These are phyloP conservation scores for Penicillium paxilli DNA, from an alignment of 495 filamentous ascomycete genomes.

Conservation along the genomic window DNA sequence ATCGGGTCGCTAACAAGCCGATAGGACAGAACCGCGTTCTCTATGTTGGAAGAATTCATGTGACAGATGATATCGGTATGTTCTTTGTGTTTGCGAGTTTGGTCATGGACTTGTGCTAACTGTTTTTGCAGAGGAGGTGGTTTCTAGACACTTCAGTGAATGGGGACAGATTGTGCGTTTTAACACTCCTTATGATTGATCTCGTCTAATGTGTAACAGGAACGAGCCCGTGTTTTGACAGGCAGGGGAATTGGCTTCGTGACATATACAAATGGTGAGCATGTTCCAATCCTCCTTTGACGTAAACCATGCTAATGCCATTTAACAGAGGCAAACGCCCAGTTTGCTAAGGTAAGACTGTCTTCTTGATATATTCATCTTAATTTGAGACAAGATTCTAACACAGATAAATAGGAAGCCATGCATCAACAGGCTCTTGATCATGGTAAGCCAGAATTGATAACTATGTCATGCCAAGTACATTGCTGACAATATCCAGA, in stretches of 20 bases:
- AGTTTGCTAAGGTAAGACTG: constrained; percentile 56
- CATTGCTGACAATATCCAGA: constrained; percentile 12
- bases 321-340: constrained; percentile 65
- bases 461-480: neutral
- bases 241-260: constrained; percentile 87
- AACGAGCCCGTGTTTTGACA: constrained; percentile 88
- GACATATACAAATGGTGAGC: constrained; percentile 47
- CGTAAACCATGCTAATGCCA: constrained; percentile 40
- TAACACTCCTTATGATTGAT: neutral
- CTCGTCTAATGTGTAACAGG: constrained; percentile 24
- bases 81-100: neutral
- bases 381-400: neutral
- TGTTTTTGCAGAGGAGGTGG: constrained; percentile 70
- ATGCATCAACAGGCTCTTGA: constrained; percentile 89
- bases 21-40: constrained; percentile 81
- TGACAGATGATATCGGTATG: constrained; percentile 83
- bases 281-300: constrained; percentile 23
- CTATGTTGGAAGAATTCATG: constrained; percentile 90
- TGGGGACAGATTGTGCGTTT: neutral
- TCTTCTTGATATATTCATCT: neutral
- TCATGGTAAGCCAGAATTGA: constrained; percentile 42
- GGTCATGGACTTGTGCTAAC: constrained; percentile 24
- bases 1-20: neutral
- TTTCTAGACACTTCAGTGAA: neutral
- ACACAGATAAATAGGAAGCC: constrained; percentile 55